Evolutionary conservation across 2,329 filamentous ascomycete species (phyloP), one percentile per base, ranked within the genome.

Genomic region (Diaporthe sp.): DNA sequence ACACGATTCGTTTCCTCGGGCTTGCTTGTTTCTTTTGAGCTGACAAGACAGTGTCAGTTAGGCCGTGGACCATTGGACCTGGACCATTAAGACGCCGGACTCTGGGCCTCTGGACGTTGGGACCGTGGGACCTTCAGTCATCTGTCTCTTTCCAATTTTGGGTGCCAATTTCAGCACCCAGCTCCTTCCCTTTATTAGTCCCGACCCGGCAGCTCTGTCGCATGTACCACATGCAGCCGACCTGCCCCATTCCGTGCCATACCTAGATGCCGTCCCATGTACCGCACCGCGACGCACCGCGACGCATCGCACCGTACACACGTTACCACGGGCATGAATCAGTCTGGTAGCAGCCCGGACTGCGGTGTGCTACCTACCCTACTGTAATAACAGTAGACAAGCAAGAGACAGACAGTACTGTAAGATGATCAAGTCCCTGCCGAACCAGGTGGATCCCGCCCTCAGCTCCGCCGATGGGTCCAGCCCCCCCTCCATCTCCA

Each of bases 111-210:
- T 47, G 60, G 60, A 25, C 34, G 34, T 61, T 34, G 34, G 34
- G 34, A 34, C 34, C 34, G 39, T 63, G 60, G 60, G 39, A 63
- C 60, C 60, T 47, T 65, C 63, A 68, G 44, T 68, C 44, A 68
- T 68, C 44, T 68, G 63, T 51, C 63, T 68, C 63, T 68, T 68
- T 39, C 63, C 63, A 68, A 53, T 68, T 39, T 68, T 39, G 63
- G 63, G 44, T 51, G 63, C 63, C 63, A 68, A 68, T 68, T 68
- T 68, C 63, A 68, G 47, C 44, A 37, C 31, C 63, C 63, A 68
- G 47, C 63, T 68, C 63, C 63, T 68, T 51, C 65, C 47, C 63
- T 68, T 68, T 68, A 68, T 68, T 53, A 37, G 65, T 53, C 65
- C 65, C 65, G 65, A 68, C 65, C 65, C 65, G 65, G 65, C 65